Conservation (phyloP, 169 alveolate genomes). For the Perkinsus chesapeaki region DNA sequence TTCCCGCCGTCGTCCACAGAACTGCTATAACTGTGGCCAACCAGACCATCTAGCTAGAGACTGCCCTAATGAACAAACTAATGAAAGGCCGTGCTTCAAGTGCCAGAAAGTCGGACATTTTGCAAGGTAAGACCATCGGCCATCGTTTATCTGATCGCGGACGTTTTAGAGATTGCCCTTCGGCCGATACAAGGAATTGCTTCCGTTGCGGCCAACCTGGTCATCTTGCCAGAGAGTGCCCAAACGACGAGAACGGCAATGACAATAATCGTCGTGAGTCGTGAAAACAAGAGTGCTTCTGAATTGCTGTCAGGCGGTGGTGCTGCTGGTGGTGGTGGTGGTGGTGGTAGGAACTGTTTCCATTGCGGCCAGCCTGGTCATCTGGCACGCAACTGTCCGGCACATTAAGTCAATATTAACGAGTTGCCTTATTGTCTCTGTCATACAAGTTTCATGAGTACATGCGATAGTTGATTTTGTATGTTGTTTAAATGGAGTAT, state of each 20-base stretch:
- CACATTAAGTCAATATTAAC: neutral
- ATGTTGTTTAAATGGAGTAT: too few species aligned
- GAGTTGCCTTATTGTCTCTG: neutral
- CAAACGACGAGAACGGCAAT: neutral
- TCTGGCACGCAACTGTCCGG: neutral
- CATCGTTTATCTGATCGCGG: neutral
- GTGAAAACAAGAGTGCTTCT: neutral
- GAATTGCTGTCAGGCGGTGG: neutral
- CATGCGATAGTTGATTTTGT: too few species aligned
- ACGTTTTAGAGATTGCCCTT: neutral
- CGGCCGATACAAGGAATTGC: neutral
- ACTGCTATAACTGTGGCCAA: neutral
- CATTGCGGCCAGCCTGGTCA: neutral
- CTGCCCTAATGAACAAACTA: neutral
- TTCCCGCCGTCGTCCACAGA: neutral
- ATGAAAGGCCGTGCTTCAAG: neutral
- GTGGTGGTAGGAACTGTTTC: neutral
- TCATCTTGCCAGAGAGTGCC: neutral
- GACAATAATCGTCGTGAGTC: neutral
- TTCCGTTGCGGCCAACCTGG: neutral
- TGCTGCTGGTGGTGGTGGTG: neutral
- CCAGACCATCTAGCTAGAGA: neutral
- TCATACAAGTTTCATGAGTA: neutral
- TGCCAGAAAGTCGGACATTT: neutral
- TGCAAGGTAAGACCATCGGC: neutral